Percentiles rank a stretch among this genome's conserved stretches.
Conservation (phyloP, 2,329 filamentous ascomycete species). For the Phoma sp. region DNA sequence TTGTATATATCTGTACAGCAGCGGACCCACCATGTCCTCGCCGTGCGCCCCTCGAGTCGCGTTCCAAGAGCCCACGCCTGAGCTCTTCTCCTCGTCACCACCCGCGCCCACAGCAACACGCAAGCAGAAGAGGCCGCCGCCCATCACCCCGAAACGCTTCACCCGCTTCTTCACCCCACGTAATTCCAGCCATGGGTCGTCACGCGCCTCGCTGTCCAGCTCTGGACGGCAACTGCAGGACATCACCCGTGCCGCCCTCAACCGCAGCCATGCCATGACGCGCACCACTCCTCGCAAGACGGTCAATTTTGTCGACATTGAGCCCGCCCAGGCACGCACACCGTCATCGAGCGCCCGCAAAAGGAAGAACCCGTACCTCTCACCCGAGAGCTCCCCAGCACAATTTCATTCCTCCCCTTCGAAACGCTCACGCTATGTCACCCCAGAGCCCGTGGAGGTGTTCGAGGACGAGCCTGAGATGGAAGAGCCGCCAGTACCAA, state of each 20-base stretch:
- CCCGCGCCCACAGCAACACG: conserved; percentile 39
- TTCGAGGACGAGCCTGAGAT: conserved; percentile 40
- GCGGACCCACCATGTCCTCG: conserved; percentile 34
- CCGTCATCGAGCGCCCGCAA: conserved; percentile 45
- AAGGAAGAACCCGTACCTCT: conserved; percentile 49
- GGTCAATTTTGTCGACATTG: conserved; percentile 49
- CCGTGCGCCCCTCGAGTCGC: conserved; percentile 31
- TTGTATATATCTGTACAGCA: conserved; percentile 8
- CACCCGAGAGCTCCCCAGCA: conserved; percentile 50
- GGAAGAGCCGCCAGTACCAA: conserved; percentile 41
- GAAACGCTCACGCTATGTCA: conserved; percentile 43
- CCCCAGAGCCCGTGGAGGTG: conserved; percentile 40
- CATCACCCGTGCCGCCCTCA: conserved; percentile 57
- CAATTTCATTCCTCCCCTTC: conserved; percentile 51
- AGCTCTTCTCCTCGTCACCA: conserved; percentile 50
- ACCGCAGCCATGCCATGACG: conserved; percentile 43
- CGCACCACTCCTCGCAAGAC: conserved; percentile 48
- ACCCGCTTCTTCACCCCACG: conserved; percentile 60
- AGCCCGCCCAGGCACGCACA: conserved; percentile 36
- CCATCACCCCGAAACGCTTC: conserved; percentile 61
- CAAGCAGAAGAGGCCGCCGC: conserved; percentile 57
- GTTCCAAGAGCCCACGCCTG: conserved; percentile 43
- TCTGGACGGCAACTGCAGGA: conserved; percentile 58
- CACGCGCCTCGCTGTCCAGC: conserved; percentile 39
- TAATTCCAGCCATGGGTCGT: conserved; percentile 42